Evolutionary conservation across 352 stramenopile genomes (phyloP).

Genomic region (Aphanomyces euteiches): DNA sequence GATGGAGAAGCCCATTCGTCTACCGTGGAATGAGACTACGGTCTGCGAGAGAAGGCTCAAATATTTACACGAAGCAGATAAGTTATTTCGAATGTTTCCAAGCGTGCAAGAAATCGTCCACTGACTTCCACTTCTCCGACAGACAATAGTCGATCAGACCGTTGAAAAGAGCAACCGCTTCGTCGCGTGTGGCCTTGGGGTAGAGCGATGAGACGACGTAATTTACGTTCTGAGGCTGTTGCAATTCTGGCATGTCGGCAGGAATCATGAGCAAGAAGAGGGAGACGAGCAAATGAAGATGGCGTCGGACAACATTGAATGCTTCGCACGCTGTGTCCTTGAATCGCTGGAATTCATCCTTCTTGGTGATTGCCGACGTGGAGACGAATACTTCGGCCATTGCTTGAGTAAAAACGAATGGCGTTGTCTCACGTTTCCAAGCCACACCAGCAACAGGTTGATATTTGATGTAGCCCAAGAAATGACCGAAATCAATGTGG

Average conservation of each 20-base stretch:
- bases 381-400: conserved; percentile 75
- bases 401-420: conserved; percentile 83
- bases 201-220: conserved; percentile 12
- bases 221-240: not conserved
- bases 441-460: conserved; percentile 13
- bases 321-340: conserved; percentile 10
- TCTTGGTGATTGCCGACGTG: not conserved
- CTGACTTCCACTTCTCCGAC: conserved; percentile 9
- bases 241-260: conserved; percentile 28
- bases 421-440: conserved; percentile 30
- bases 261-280: conserved; percentile 32
- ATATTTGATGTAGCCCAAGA: conserved; percentile 26
- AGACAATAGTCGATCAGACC: conserved; percentile 5
- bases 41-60: no score
- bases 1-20: no score
- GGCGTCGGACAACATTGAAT: conserved; percentile 29
- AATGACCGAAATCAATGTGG: conserved; percentile 27
- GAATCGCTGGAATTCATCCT: conserved; percentile 20
- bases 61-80: not conserved
- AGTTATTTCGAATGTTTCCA: conserved; percentile 24
- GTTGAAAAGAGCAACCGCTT: conserved; percentile 6
- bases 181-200: not conserved
- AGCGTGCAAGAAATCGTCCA: conserved; percentile 21
- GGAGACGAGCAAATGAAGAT: conserved; percentile 22
- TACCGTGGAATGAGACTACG: no score